Evolutionary conservation across 225 moss, liverwort and hornwort species (phyloP), one percentile per base, ranked within the genome.

Genomic region (Bryum argenteum): DNA sequence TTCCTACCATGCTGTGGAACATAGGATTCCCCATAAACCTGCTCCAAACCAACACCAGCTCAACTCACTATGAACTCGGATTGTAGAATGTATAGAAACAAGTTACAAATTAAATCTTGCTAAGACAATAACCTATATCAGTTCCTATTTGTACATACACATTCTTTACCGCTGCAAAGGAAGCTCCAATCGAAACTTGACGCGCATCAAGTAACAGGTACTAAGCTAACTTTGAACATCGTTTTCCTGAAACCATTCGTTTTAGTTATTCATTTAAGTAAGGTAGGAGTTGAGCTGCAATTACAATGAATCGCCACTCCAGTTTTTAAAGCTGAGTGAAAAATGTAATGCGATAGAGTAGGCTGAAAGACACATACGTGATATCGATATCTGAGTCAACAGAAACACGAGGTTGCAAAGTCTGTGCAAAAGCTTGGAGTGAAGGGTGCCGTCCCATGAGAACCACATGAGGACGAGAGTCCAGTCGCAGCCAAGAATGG

Each of bases 1-100:
- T 84, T 52, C 77, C 78, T 33, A 98, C 64, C 91, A 98, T 94
- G 84, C 85, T 92, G 82, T 92, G 94, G 65, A 98, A 98, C 83
- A 98, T 81, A 26, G 94, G 89, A 61, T 80, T 85, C 21, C 98
- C 94, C 80, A 84, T 79, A 71, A 92, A 98, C 76, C 98, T 98
- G 96, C 85, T 71, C 40, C 22, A 53, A 64, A 69, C 58, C 61
- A 70, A 52, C 33, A 6, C 33, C 33, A 45, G 50, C 33, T 37
- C 8, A 71, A 5, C 61, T 61, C 40, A 18, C 9, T 40, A 10
- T 56, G 16, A 72, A 43, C 37, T 74, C 58, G 22, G 66, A 47
- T 50, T 74, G 40, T 50, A 66, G 57, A 66, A 45, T 17, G 11
- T 21, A 38, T 16, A 26, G 26, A 5, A 47, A 71, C 39, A 52